phyloP scores from a whole-genome alignment of 805 yeast species.

The Teunomyces stri region DNA sequence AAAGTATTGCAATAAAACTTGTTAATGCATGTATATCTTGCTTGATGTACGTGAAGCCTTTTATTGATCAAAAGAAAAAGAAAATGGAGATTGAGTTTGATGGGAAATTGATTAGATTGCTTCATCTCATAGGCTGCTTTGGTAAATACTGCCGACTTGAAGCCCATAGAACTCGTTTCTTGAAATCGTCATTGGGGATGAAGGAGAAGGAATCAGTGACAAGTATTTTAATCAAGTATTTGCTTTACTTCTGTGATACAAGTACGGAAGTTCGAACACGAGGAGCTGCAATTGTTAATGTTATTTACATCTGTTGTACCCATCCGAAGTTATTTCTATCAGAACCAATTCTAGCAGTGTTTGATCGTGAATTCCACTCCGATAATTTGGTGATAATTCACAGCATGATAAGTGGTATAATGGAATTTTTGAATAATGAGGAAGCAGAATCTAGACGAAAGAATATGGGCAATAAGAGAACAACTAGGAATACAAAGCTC shows the following conservation, averaged over 20 bases:
- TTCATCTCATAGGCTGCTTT: conserved; percentile 66
- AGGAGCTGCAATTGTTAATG: conserved; percentile 53
- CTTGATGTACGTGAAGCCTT: conserved; percentile 49
- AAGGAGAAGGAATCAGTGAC: conserved; percentile 53
- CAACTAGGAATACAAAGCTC: conserved; percentile 30
- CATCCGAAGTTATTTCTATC: conserved; percentile 68
- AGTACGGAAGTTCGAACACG: conserved; percentile 33
- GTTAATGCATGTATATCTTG: conserved; percentile 67
- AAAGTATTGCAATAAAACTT: conserved; percentile 46
- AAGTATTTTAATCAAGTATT: conserved; percentile 55
- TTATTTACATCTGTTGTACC: conserved; percentile 57
- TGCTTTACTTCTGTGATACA: conserved; percentile 52
- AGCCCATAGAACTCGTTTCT: conserved; percentile 36
- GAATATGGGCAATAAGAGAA: conserved; percentile 37
- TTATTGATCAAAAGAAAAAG: conserved; percentile 25
- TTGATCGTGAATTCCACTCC: conserved; percentile 49
- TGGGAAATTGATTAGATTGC: conserved; percentile 44
- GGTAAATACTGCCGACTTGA: conserved; percentile 70
- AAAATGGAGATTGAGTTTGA: conserved; percentile 4
- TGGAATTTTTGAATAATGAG: conserved; percentile 56
- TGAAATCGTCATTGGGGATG: conserved; percentile 38
- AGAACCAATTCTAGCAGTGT: conserved; percentile 47
- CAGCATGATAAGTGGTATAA: conserved; percentile 55
- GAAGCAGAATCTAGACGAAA: conserved; percentile 45
- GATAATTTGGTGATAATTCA: conserved; percentile 43